Base-by-base conservation (phyloP, 441 rosid genomes). In the Populus hybrid region DNA sequence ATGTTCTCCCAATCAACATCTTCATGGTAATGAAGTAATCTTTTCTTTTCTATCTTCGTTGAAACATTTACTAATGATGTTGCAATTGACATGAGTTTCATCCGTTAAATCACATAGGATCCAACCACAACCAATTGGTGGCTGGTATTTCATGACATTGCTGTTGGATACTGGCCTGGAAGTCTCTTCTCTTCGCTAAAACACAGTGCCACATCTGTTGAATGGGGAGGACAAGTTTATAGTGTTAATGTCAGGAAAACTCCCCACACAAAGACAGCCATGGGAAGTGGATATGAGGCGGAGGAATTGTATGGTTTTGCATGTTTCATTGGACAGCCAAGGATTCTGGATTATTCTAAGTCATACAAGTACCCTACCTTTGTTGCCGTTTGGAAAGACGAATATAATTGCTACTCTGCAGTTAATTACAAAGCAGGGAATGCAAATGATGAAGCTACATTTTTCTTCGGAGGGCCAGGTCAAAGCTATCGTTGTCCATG, bases 211-310 rank as follows among this genome's bases (percentile, higher is more conserved):
- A 77, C 50, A 35, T 1, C 75, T 4, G 80, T 82, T 14, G 67
- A 77, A 46, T 82, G 85, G 87, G 87, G 82, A 75, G 87, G 83
- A 10, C 78, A 85, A 63, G 86, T 87, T 65, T 81, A 78, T 50
- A 83, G 86, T 70, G 9, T 36, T 10, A 67, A 32, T 36, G 80
- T 81, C 79, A 77, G 24, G 78, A 71, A 65, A 66, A 63, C 7
- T 11, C 82, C 84, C 4, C 83, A 83, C 75, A 86, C 86, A 9
- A 78, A 57, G 73, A 82, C 87, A 4, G 78, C 40, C 30, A 86
- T 86, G 85, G 87, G 84, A 34, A 84, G 85, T 65, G 83, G 89
- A 28, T 2, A 67, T 4, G 76, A 64, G 20, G 80, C 84, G 5
- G 70, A 10, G 2, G 65, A 35, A 4, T 73, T 77, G 0, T n/a